phyloP scores from a whole-genome alignment of 2,329 filamentous ascomycete species.

The Simplicillium aogashimaense region DNA sequence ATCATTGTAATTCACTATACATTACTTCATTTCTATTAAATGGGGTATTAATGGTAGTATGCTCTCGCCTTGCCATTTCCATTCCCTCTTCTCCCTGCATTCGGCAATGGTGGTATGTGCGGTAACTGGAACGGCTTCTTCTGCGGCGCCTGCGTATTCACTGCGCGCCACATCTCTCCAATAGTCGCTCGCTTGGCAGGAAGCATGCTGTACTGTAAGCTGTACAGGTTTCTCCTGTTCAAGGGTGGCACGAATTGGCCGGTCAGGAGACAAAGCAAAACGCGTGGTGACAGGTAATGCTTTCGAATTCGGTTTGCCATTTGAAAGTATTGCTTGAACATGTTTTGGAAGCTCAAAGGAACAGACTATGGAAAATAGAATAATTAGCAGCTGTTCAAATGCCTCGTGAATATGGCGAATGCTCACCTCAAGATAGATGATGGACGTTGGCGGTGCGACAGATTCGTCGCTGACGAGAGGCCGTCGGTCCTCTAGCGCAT shows the following conservation, averaged over 20 bases:
- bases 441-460: constrained; percentile 56
- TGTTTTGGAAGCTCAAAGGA: constrained; percentile 79
- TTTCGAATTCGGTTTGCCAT: constrained; percentile 86
- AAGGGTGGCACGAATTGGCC: constrained; percentile 93
- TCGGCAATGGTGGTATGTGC: constrained; percentile 20
- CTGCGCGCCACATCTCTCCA: constrained; percentile 71
- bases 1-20: too few species aligned
- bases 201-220: constrained; percentile 95
- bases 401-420: background rate
- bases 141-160: constrained; percentile 42
- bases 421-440: constrained; percentile 74
- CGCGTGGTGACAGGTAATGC: constrained; percentile 84
- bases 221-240: constrained; percentile 88
- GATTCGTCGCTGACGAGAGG: constrained; percentile 17
- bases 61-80: constrained; percentile 16
- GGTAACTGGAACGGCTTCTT: constrained; percentile 30
- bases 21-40: constrained; percentile 6
- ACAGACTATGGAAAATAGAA: constrained; percentile 52
- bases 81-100: constrained; percentile 17
- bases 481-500: constrained; percentile 49
- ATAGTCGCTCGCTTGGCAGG: constrained; percentile 73
- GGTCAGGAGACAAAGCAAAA: constrained; percentile 78
- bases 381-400: constrained; percentile 1
- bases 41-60: constrained; percentile 1
- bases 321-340: constrained; percentile 97